These are phyloP conservation scores for Aspergillus haitiensis DNA, from an alignment of 495 filamentous ascomycete species.

Conservation along the genomic window DNA sequence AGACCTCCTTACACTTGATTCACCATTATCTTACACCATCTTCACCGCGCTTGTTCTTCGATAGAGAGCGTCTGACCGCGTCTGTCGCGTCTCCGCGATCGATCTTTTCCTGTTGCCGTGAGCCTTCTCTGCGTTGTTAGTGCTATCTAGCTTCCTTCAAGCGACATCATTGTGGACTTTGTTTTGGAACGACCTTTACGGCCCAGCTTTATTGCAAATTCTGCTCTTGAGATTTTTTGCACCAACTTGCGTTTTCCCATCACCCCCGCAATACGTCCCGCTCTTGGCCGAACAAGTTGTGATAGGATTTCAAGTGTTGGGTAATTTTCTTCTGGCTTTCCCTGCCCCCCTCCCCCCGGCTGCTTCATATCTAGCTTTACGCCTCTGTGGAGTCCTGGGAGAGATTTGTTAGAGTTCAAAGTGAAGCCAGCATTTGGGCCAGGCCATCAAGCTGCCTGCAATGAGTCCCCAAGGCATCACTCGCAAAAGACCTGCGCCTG, in stretches of 20 bases:
- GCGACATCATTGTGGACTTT: constrained; percentile 9
- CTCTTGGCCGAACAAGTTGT: not conserved
- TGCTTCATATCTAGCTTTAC: too few species aligned
- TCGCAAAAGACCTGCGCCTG: constrained; percentile 75
- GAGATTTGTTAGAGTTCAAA: constrained; percentile 9
- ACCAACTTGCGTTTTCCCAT: constrained; percentile 12
- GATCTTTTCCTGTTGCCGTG: constrained; percentile 15
- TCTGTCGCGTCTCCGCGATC: constrained; percentile 26
- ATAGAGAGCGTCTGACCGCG: constrained; percentile 16
- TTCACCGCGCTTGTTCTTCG: constrained; percentile 12
- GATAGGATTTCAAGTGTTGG: not conserved
- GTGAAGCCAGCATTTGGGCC: constrained; percentile 9
- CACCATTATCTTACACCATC: not conserved
- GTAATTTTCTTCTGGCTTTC: not conserved
- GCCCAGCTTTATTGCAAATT: constrained; percentile 5
- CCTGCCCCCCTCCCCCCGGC: too few species aligned
- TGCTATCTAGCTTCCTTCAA: constrained; percentile 13
- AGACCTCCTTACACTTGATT: not conserved
- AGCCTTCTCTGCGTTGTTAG: constrained; percentile 1
- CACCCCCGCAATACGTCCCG: constrained; percentile 20
- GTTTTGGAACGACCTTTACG: constrained; percentile 19
- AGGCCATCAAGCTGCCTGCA: constrained; percentile 18
- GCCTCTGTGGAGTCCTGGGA: not conserved
- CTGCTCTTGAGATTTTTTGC: not conserved
- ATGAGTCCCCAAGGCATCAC: constrained; percentile 49